Evolutionary conservation across 2,329 filamentous ascomycete genomes (phyloP), one percentile per base, ranked within the genome.

Genomic region (Aaosphaeria arxii): DNA sequence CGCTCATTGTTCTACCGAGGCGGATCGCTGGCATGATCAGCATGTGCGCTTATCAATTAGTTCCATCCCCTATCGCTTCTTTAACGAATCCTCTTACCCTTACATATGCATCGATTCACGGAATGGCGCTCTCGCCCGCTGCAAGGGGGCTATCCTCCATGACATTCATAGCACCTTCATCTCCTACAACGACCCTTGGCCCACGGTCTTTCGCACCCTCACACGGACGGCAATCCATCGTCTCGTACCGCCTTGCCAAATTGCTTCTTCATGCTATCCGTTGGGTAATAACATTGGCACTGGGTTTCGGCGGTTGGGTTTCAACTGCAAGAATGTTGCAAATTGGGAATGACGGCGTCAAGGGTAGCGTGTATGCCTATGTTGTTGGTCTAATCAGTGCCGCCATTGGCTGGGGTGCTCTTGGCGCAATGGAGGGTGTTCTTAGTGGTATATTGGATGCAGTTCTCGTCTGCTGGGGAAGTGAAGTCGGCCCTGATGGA

Each of bases 271-370:
- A 96, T 58, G 90, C 92, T 3, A 94, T 91, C 1, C 84, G 92
- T 13, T 88, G 92, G 66, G 88, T 96, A 62, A 95, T 96, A 83
- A 89, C 90, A 0, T 84, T 91, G 42, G 88, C 86, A 0, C 81
- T 99, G 30, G 92, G 92, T 1, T 95, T 97, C 62, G 91, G 89
- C 4, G 92, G 90, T n/a, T 99, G 94, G 94, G 89, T 97, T 6
- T 88, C 89, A 42, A 95, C 91, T 33, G 91, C 94, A 7, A 85
- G 89, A 53, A 86, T 88, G 70, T 76, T 96, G 4, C 77, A 80
- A 44, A 76, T 94, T 17, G 76, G 66, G 73, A 63, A 73, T 74
- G 50, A 84, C 43, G 53, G 70, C 53, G 59, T 70, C 11, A 83
- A 83, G 41, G 94, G 94, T 6, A 96, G 90, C 60, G 78, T 94